These are phyloP conservation scores for Coriolopsis trogii DNA, from an alignment of 1,284 basidiomycete species.

Conservation along the genomic window DNA sequence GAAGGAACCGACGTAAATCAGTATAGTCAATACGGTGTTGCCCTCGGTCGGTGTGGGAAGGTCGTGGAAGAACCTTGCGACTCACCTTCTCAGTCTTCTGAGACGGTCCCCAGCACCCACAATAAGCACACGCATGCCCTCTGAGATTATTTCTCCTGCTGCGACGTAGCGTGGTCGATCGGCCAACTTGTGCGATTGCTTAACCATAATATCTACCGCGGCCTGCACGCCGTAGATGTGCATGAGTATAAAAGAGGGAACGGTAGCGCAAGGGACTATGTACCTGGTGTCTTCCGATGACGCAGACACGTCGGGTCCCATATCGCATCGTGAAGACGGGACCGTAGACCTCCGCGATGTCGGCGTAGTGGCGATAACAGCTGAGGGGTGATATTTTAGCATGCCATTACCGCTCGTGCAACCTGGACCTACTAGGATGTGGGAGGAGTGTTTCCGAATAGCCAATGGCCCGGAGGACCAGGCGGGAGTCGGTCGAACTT, in stretches of 20 bases:
- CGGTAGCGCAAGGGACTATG: not conserved
- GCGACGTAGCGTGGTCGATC: conserved; percentile 25
- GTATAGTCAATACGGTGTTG: not conserved
- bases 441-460: conserved; percentile 21
- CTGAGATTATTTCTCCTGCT: conserved; percentile 22
- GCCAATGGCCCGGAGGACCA: conserved; percentile 25
- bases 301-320: conserved; percentile 19
- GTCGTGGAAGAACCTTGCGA: no score
- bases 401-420: not conserved
- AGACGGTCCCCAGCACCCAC: conserved; percentile 20
- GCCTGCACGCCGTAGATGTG: conserved; percentile 17
- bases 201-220: conserved; percentile 25
- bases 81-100: conserved; percentile 21
- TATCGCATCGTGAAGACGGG: conserved; percentile 25
- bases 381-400: not conserved
- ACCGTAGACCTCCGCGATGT: conserved; percentile 23
- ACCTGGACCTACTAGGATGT: conserved; percentile 14
- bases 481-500: conserved; percentile 18
- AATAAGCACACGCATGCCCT: conserved; percentile 21
- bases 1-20: not conserved
- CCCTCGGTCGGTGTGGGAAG: no score
- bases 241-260: not conserved
- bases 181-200: conserved; percentile 22
- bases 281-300: conserved; percentile 23
- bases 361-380: conserved; percentile 11